Percentiles rank a stretch among this genome's conserved stretches.
Evolutionary conservation across 2,329 filamentous ascomycete species (phyloP).

Genomic region (Penicillium sp.): DNA sequence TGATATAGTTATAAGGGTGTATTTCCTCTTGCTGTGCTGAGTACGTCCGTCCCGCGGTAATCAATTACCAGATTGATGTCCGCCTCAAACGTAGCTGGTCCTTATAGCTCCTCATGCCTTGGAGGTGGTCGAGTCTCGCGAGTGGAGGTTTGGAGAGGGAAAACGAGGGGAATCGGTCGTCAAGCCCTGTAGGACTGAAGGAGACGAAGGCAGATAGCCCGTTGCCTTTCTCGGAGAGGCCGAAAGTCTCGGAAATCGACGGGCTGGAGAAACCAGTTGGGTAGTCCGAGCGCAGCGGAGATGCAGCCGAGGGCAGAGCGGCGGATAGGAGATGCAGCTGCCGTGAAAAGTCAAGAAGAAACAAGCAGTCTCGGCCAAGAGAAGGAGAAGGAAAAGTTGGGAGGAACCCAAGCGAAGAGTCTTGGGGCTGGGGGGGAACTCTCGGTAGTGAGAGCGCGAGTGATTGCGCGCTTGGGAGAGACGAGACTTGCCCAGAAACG

Average conservation of each 20-base stretch:
- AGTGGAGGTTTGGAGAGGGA: constrained; percentile 8
- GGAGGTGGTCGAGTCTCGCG: constrained; percentile 7
- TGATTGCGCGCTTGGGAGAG: constrained; percentile 15
- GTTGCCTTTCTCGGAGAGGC: constrained; percentile 5
- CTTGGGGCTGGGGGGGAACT: constrained; percentile 15
- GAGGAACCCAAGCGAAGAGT: constrained; percentile 10
- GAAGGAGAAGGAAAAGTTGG: constrained; percentile 8
- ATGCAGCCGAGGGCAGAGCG: not conserved
- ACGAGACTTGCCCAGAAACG: constrained; percentile 23
- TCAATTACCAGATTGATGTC: constrained; percentile 29
- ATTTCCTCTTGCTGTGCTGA: not conserved
- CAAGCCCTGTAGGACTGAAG: constrained; percentile 24
- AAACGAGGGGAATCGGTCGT: constrained; percentile 9
- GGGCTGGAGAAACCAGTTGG: not conserved
- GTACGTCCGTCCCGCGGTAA: constrained; percentile 13
- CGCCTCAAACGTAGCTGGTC: constrained; percentile 24
- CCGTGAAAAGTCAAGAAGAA: constrained; percentile 3
- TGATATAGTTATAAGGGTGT: not conserved
- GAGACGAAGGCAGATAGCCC: not conserved
- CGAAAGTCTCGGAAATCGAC: not conserved
- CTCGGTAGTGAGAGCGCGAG: constrained; percentile 24
- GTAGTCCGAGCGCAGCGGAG: constrained; percentile 4
- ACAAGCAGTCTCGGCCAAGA: constrained; percentile 9
- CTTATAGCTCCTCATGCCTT: constrained; percentile 34
- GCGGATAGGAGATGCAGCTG: not conserved